Base-by-base conservation (phyloP, 2,329 filamentous ascomycete species). In the Trichoderma afroharzianum region DNA sequence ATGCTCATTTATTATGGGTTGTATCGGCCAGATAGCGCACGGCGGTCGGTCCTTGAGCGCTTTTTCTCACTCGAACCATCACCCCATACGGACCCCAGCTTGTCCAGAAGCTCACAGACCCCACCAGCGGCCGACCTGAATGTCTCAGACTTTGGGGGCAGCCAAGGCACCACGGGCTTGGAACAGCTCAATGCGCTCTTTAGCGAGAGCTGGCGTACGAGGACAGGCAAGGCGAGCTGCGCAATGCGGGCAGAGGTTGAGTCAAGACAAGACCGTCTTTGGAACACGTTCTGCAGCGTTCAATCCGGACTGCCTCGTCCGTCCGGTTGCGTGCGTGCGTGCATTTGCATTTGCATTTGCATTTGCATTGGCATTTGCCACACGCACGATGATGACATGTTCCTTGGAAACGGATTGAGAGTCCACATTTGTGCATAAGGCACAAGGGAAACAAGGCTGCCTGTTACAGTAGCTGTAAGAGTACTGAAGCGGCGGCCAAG, bases 351-450 rank as follows among this genome's bases (percentile, higher is more conserved):
- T n/a, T n/a, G n/a, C n/a, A n/a, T n/a, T n/a, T n/a, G n/a, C n/a
- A n/a, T n/a, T n/a, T n/a, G n/a, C n/a, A n/a, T n/a, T n/a, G n/a
- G n/a, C 36, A 15, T 57, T 67, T 24, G 63, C 63, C 63, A 67
- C 63, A 39, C 61, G 28, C n/a, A 4, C 43, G 64, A 68, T 68
- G 55, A 68, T 61, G 55, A 68, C 66, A 70, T 43, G 39, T 9
- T 43, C 14, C n/a, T 3, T 36, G 21, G 21, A 15, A 24, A 18
- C 30, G 33, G 55, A 55, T 3, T 21, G 33, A n/a, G 68, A 58
- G 43, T 70, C 68, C 58, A 70, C 68, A 63, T 26, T 70, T 70
- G 67, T 69, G 57, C 67, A 69, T 69, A 62, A 69, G 53, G 58
- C 58, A 70, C 67, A 70, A 47, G 28, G 30, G 53, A 55, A 63